Evolutionary conservation across 2,329 filamentous ascomycete species (phyloP).

Genomic region (Apiospora kogelbergensis): DNA sequence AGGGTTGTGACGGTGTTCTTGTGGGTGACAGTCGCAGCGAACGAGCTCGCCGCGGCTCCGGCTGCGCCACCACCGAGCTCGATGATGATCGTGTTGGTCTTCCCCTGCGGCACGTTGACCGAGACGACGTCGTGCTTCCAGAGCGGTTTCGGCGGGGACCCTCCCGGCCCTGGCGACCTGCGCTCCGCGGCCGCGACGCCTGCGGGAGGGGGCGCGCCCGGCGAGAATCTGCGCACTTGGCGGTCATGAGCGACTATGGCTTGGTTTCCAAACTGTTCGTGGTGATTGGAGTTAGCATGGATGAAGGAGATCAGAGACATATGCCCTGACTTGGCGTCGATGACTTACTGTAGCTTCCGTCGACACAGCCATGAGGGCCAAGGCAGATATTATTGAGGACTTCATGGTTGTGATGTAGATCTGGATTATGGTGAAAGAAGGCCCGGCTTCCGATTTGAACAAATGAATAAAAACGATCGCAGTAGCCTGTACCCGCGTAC

Average conservation of each 20-base stretch:
- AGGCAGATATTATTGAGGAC: neutral
- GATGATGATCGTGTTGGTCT: neutral
- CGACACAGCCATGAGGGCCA: neutral
- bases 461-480: neutral
- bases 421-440: neutral
- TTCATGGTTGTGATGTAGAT: conserved; percentile 2
- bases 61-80: neutral
- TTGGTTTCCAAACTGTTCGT: neutral
- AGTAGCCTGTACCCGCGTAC: neutral
- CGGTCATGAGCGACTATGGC: neutral
- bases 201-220: neutral
- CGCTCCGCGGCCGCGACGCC: neutral
- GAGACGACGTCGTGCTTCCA: neutral
- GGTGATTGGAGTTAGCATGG: neutral
- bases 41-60: neutral
- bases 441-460: neutral
- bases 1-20: neutral
- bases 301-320: neutral
- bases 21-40: conserved; percentile 8
- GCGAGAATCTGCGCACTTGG: neutral
- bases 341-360: neutral
- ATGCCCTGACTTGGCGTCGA: neutral
- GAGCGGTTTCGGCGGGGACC: neutral
- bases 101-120: neutral
- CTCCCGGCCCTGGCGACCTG: neutral